These are phyloP conservation scores for Aspergillus ibericus DNA, from an alignment of 2,329 filamentous ascomycete genomes.

Conservation along the genomic window DNA sequence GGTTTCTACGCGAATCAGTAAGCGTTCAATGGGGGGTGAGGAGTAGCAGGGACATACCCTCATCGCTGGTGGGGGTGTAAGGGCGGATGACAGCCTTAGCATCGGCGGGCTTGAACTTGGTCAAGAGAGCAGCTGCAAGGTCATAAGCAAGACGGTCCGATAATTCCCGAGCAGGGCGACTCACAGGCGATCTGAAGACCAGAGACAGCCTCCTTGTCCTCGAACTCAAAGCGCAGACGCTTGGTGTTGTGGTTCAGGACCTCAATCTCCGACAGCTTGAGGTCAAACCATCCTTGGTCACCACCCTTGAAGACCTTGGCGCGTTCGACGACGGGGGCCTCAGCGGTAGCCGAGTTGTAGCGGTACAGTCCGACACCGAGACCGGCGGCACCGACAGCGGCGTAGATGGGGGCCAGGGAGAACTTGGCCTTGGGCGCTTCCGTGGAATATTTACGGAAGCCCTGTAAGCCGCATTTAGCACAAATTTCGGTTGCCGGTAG, in stretches of 20 bases:
- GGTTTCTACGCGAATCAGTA: constrained; percentile 53
- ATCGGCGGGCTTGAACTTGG: constrained; percentile 83
- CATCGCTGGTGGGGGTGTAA: constrained; percentile 89
- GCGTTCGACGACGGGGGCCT: constrained; percentile 35
- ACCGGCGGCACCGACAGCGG: constrained; percentile 40
- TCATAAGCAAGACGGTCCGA: constrained; percentile 6
- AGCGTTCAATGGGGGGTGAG: background rate
- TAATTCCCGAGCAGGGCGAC: constrained; percentile 20
- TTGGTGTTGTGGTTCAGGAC: constrained; percentile 93
- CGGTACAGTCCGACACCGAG: constrained; percentile 59
- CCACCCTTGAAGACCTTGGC: constrained; percentile 71
- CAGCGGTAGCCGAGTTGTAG: constrained; percentile 38
- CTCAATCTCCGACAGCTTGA: constrained; percentile 78
- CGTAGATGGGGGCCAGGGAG: constrained; percentile 60
- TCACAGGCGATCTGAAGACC: constrained; percentile 76
- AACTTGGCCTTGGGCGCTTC: constrained; percentile 53
- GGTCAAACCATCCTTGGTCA: constrained; percentile 82
- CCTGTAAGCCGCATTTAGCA: constrained; percentile 43
- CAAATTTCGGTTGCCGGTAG: background rate
- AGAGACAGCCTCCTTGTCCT: constrained; percentile 78
- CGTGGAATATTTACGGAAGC: constrained; percentile 73
- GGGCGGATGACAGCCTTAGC: constrained; percentile 86
- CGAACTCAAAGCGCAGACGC: constrained; percentile 82
- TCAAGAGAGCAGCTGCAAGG: constrained; percentile 70
- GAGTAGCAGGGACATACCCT: constrained; percentile 56